These are phyloP conservation scores for Ambrosiella xylebori DNA, from an alignment of 2,329 filamentous ascomycete species.

Conservation along the genomic window DNA sequence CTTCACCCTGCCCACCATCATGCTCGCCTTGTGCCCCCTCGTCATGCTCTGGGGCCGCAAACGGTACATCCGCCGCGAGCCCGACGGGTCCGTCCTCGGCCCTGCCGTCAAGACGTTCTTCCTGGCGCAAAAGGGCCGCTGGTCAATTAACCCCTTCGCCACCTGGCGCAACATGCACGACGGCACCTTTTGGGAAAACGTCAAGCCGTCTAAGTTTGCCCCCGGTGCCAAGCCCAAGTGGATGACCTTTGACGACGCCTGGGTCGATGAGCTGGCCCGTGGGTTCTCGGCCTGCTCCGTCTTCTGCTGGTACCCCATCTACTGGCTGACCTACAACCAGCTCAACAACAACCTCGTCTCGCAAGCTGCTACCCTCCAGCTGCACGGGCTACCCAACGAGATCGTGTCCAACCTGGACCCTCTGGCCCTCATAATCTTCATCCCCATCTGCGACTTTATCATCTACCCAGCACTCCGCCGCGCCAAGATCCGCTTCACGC, in stretches of 20 bases:
- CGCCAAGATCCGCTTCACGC: constrained; percentile 47
- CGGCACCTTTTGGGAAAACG: constrained; percentile 45
- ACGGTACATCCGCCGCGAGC: constrained; percentile 40
- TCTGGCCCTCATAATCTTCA: constrained; percentile 55
- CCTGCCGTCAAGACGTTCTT: constrained; percentile 44
- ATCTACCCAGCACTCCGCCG: constrained; percentile 52
- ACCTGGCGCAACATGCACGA: constrained; percentile 42
- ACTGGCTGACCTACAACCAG: constrained; percentile 34
- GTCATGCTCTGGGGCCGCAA: constrained; percentile 43
- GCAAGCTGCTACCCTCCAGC: constrained; percentile 47
- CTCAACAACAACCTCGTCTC: constrained; percentile 42
- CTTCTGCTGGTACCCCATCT: constrained; percentile 51
- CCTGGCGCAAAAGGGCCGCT: constrained; percentile 49
- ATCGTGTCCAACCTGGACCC: constrained; percentile 59
- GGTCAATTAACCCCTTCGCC: constrained; percentile 46
- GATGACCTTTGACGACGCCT: constrained; percentile 68
- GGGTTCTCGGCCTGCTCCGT: constrained; percentile 52
- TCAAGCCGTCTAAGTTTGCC: constrained; percentile 49
- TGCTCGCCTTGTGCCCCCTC: constrained; percentile 45
- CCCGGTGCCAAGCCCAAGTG: constrained; percentile 38
- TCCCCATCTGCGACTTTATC: constrained; percentile 49
- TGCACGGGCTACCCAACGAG: constrained; percentile 60
- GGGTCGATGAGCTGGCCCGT: constrained; percentile 58
- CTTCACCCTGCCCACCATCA: constrained; percentile 47
- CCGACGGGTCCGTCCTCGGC: constrained; percentile 48